Base-by-base conservation (phyloP, 768 basidiomycete genomes). In the Lactarius hatsudake region DNA sequence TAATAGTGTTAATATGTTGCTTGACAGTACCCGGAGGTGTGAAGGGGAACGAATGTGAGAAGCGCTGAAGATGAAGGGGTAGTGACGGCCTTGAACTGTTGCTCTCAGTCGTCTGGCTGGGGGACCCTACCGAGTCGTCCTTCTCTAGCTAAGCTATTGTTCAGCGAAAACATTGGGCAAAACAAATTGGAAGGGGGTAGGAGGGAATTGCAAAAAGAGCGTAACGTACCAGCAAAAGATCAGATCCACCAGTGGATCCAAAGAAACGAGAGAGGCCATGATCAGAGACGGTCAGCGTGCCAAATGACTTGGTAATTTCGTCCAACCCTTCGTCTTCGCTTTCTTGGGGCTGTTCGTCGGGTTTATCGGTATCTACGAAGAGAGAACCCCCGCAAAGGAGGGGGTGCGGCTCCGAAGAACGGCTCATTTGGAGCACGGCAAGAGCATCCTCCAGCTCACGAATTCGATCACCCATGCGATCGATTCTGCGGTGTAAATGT, bases 231-330 rank as follows among this genome's bases (percentile, higher is more conserved):
- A 70, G 48, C 0, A 66, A 57, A 40, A 64, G 74, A 77, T 92
- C 90, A 30, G 90, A 83, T 30, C 89, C 89, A 13, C 87, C 89
- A 15, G 90, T 87, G 45, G 85, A 87, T 28, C 90, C 91, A 70
- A 89, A 89, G 75, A 89, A 92, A 72, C 86, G 88, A 10, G 84
- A 85, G 64, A 85, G 80, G 5, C 89, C 91, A 59, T 83, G 81
- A 62, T 87, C 87, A 3, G 85, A 85, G 51, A 93, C 85, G 1
- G 89, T 87, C 59, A 93, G 78, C 1, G 89, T 90, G 2, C 90
- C 90, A 51, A 88, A 75, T 18, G 87, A 87, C 75, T 86, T 82
- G 61, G 87, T 8, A 71, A 68, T 9, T 59, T 71, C 38, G 69
- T 74, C 32, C 71, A 65, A 59, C 12, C 72, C 73, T 18, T 76